These are phyloP conservation scores for Trematosphaeria pertusa DNA, from an alignment of 2,329 filamentous ascomycete genomes.

Conservation along the genomic window DNA sequence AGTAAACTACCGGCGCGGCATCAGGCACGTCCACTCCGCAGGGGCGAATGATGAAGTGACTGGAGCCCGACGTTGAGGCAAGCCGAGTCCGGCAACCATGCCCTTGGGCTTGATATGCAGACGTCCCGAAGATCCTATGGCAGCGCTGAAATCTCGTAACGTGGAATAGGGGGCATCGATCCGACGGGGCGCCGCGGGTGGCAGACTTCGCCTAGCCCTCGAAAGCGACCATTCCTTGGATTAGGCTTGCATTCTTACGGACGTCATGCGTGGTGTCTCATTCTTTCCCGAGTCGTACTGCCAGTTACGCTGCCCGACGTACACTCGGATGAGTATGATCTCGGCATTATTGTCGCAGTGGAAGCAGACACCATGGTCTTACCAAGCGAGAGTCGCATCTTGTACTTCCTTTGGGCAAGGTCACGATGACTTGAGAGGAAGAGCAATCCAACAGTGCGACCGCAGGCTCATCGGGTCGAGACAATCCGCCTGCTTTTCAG, in stretches of 20 bases:
- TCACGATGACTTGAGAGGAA: neutral
- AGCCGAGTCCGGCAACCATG: conserved; percentile 20
- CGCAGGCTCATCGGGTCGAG: too few species aligned
- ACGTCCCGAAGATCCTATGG: conserved; percentile 16
- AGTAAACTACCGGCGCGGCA: conserved; percentile 2
- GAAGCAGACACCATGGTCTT: conserved; percentile 12
- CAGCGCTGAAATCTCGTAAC: conserved; percentile 20
- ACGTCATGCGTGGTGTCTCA: too few species aligned
- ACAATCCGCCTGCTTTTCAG: conserved; percentile 7
- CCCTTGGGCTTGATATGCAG: conserved; percentile 23
- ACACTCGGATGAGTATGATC: too few species aligned
- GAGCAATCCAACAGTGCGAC: too few species aligned
- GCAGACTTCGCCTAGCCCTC: too few species aligned
- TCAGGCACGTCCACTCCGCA: conserved; percentile 18
- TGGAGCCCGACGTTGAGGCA: conserved; percentile 19
- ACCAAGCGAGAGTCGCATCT: conserved; percentile 18
- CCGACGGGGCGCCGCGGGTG: too few species aligned
- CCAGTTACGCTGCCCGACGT: too few species aligned
- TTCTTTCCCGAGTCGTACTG: too few species aligned
- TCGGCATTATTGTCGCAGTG: conserved; percentile 13
- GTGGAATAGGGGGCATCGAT: conserved; percentile 6
- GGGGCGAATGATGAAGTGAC: conserved; percentile 14
- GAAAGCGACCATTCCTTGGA: too few species aligned
- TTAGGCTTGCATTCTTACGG: too few species aligned
- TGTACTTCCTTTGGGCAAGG: too few species aligned